Conservation (phyloP, 768 basidiomycete genomes). For the Termitomyces sp. region DNA sequence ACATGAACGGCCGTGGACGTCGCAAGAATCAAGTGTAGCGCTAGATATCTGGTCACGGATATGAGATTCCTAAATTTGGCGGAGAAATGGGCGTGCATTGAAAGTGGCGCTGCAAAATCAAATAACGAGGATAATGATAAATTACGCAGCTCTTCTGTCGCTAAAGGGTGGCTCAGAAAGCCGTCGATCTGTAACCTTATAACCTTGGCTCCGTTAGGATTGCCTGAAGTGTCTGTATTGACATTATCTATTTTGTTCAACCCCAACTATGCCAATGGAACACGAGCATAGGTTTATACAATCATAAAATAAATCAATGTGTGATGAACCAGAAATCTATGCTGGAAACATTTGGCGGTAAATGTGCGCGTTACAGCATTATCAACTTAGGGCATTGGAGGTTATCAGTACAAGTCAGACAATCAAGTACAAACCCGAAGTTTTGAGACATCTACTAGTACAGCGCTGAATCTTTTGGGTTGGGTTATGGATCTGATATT, state of each 20-base stretch:
- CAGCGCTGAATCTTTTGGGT: not conserved
- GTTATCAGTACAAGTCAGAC: not conserved
- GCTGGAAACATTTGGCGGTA: not conserved
- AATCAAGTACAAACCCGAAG: not conserved
- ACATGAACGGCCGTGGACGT: not conserved
- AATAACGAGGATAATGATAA: not conserved
- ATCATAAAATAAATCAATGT: not conserved
- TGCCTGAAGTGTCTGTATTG: not conserved
- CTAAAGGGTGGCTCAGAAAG: not conserved
- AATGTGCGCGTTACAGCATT: not conserved
- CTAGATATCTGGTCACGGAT: not conserved
- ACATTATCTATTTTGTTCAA: not conserved
- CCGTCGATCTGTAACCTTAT: not conserved
- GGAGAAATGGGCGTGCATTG: not conserved
- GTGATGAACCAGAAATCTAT: not conserved
- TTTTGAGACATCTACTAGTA: not conserved
- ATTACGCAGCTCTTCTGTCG: not conserved
- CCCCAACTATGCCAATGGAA: not conserved
- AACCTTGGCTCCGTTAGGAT: not conserved
- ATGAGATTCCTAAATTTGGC: no score
- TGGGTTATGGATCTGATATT: not conserved
- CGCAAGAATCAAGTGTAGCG: not conserved
- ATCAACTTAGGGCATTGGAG: not conserved
- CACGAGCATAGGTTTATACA: not conserved
- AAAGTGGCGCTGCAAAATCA: conserved; percentile 4